A percentile compares a stretch with the other conserved stretches of the same genome.
Evolutionary conservation across 768 basidiomycete genomes (phyloP).

Genomic region (Pleurotus ostreatus): DNA sequence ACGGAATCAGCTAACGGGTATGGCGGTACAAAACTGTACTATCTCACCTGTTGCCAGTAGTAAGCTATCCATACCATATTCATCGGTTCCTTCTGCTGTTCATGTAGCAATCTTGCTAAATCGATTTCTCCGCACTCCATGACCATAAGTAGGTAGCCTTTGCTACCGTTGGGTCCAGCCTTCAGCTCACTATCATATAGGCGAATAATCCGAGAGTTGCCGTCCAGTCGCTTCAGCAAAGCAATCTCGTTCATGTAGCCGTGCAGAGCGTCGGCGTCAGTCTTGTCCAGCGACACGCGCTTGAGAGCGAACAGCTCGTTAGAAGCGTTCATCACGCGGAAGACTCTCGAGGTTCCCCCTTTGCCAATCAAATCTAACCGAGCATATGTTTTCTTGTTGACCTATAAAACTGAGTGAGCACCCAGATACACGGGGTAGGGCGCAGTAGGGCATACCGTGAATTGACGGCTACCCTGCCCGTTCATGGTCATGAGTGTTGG

Average conservation of each 20-base stretch:
- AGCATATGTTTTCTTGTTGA: conserved; percentile 81
- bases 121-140: conserved; percentile 99
- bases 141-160: conserved; percentile 76
- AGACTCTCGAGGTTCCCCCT: conserved; percentile 95
- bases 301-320: conserved; percentile 89
- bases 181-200: conserved; percentile 89
- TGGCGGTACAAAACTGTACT: background rate
- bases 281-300: conserved; percentile 84
- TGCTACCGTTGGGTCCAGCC: conserved; percentile 62
- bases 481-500: conserved; percentile 18
- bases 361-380: conserved; percentile 88
- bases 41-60: conserved; percentile 91
- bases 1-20: background rate
- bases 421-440: background rate
- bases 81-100: conserved; percentile 78
- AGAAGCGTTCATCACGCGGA: conserved; percentile 74
- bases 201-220: conserved; percentile 89
- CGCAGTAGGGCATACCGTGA: conserved; percentile 27
- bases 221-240: conserved; percentile 87
- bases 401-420: conserved; percentile 29
- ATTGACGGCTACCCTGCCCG: conserved; percentile 35
- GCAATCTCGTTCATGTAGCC: conserved; percentile 97
- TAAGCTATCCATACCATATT: conserved; percentile 94
- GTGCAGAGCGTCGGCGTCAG: conserved; percentile 83
- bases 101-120: conserved; percentile 75